phyloP scores from a whole-genome alignment of 352 stramenopile species.

The Thalassiosira ordinaria region DNA sequence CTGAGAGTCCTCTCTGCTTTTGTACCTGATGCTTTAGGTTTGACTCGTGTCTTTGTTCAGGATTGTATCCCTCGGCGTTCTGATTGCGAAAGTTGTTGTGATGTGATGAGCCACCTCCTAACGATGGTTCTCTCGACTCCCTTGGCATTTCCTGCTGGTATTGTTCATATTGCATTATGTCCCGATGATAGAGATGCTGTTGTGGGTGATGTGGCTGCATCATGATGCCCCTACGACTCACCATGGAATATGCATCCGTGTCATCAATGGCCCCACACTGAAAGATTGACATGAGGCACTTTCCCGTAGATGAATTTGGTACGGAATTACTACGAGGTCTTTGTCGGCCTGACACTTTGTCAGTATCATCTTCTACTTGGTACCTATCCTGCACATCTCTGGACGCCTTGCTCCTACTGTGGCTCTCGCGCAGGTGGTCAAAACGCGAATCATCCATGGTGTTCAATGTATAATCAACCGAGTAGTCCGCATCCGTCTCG shows the following conservation, averaged over 20 bases:
- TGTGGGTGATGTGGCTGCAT: background rate
- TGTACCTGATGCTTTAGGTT: background rate
- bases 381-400: background rate
- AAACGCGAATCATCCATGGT: slow-evolving; percentile 23
- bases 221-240: slow-evolving; percentile 18
- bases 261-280: slow-evolving; percentile 9
- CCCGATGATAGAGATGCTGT: no score
- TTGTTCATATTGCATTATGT: no score
- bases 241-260: slow-evolving; percentile 24
- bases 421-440: slow-evolving; percentile 2
- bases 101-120: no score
- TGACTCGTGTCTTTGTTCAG: background rate
- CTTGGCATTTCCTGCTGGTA: background rate
- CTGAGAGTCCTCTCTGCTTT: no score
- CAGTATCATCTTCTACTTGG: background rate
- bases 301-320: background rate
- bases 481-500: slow-evolving; percentile 26
- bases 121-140: no score
- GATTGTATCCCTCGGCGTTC: no score
- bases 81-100: no score
- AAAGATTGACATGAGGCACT: slow-evolving; percentile 16
- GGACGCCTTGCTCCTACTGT: background rate
- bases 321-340: background rate
- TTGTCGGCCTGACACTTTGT: no score
- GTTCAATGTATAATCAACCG: slow-evolving; percentile 36